Percentiles rank a stretch among this genome's conserved stretches.
Conservation (phyloP, 192 early-diverging fungal species). For the Diversispora eburnea region DNA sequence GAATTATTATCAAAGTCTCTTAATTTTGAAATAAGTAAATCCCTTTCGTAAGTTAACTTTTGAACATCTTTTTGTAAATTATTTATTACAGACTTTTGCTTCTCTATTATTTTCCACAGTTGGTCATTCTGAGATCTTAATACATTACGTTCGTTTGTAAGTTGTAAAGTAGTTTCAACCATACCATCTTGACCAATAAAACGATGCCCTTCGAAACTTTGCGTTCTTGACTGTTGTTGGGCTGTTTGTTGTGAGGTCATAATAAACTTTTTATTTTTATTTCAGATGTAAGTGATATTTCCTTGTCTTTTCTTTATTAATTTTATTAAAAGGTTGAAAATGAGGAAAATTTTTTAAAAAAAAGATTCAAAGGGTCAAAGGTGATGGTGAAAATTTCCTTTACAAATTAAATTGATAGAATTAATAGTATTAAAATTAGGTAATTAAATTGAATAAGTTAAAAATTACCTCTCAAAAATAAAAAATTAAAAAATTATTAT, state of each 20-base stretch:
- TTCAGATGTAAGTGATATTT: too few relatives aligned
- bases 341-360: too few relatives aligned
- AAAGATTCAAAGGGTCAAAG: too few relatives aligned
- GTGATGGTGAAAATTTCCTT: too few relatives aligned
- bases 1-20: constrained; percentile 2
- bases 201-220: not conserved
- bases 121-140: constrained; percentile 79
- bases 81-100: constrained; percentile 82
- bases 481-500: too few relatives aligned
- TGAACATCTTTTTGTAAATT: constrained; percentile 70
- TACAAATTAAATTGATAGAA: too few relatives aligned
- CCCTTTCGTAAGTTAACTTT: constrained; percentile 36
- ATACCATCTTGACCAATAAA: constrained; percentile 7
- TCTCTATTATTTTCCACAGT: constrained; percentile 90
- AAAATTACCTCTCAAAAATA: too few relatives aligned
- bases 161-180: constrained; percentile 26
- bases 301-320: too few relatives aligned
- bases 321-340: too few relatives aligned
- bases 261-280: not conserved
- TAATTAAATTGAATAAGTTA: too few relatives aligned
- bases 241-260: constrained; percentile 6
- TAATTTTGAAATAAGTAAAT: constrained; percentile 12
- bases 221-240: not conserved
- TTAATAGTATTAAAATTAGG: too few relatives aligned
- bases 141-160: constrained; percentile 62